Conservation (phyloP, 495 filamentous ascomycete species). For the Xylaria bambusicola region DNA sequence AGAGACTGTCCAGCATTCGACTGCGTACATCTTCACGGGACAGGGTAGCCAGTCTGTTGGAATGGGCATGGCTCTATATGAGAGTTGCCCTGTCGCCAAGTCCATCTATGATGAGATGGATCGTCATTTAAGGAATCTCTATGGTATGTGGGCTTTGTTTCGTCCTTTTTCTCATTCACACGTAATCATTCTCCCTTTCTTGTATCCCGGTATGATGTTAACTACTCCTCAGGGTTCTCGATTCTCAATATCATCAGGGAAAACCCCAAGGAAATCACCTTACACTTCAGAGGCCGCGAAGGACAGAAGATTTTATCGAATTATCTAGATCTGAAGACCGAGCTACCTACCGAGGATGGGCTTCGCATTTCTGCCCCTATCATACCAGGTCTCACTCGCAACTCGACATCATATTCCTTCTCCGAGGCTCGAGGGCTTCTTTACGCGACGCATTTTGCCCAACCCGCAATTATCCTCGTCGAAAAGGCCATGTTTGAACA, state of each 20-base stretch:
- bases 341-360: conserved; percentile 76
- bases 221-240: conserved; percentile 56
- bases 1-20: conserved; percentile 82
- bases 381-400: conserved; percentile 80
- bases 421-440: conserved; percentile 80
- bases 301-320: conserved; percentile 85
- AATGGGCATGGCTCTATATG: conserved; percentile 91
- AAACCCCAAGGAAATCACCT: conserved; percentile 86
- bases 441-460: conserved; percentile 86
- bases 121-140: conserved; percentile 85
- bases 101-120: conserved; percentile 88
- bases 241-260: conserved; percentile 91
- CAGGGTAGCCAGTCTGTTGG: conserved; percentile 87
- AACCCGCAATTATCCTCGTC: conserved; percentile 86
- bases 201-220: conserved; percentile 28
- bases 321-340: conserved; percentile 91
- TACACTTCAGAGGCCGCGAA: conserved; percentile 81
- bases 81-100: conserved; percentile 73
- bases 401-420: conserved; percentile 80
- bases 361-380: conserved; percentile 84
- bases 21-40: conserved; percentile 83
- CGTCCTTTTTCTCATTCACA: not conserved
- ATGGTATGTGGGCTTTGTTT: conserved; percentile 54
- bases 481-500: conserved; percentile 90
- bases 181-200: not conserved